phyloP scores from a whole-genome alignment of 106 monocot species.

The Dendrobium chrysotoxum region DNA sequence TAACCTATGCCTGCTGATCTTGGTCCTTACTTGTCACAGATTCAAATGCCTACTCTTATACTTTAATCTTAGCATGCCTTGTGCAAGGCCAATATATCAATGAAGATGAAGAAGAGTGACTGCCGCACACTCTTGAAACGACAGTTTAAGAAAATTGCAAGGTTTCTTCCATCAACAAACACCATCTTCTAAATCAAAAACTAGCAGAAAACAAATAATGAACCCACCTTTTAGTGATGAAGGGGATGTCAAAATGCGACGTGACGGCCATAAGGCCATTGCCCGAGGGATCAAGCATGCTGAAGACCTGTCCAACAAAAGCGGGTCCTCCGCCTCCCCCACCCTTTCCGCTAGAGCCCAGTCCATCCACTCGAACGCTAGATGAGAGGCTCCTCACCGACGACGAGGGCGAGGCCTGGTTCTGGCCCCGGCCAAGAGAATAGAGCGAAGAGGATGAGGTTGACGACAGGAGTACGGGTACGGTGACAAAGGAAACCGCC shows the following conservation, averaged over 20 bases:
- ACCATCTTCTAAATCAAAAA: not conserved
- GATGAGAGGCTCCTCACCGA: conserved; percentile 39
- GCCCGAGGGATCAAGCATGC: conserved; percentile 91
- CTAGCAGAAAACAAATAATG: not conserved
- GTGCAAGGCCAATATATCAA: not conserved
- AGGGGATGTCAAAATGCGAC: conserved; percentile 63
- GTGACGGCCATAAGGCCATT: conserved; percentile 89
- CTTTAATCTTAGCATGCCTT: not conserved
- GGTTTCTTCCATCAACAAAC: not conserved
- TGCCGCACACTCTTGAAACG: not conserved
- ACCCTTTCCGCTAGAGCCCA: conserved; percentile 21
- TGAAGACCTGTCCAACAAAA: conserved; percentile 95
- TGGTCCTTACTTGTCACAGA: not conserved
- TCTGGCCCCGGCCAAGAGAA: conserved; percentile 8
- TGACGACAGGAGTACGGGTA: conserved; percentile 16
- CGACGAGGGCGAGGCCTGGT: conserved; percentile 15
- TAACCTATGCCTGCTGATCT: not conserved
- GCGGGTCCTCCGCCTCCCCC: conserved; percentile 50
- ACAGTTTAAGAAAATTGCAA: not conserved
- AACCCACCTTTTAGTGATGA: conserved; percentile 39
- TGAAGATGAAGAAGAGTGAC: not conserved
- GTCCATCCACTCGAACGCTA: conserved; percentile 47
- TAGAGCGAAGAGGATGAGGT: conserved; percentile 13
- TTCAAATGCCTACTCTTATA: not conserved
- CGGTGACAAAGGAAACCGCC: conserved; percentile 2